Evolutionary conservation across 2,329 filamentous ascomycete genomes (phyloP).

Genomic region (Pestalotiopsis sp.): DNA sequence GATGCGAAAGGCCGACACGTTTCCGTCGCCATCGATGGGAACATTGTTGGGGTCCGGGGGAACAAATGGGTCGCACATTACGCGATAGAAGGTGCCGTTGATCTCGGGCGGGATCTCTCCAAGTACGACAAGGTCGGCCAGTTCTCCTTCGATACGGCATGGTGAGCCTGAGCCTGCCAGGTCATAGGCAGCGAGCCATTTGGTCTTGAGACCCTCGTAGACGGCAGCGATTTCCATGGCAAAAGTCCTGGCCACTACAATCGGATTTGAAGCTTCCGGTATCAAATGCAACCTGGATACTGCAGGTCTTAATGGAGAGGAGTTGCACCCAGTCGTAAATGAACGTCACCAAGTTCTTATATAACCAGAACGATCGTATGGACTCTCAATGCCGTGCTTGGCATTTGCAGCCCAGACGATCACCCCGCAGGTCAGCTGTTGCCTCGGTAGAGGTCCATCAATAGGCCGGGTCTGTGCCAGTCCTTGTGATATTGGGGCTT

Average conservation of each 20-base stretch:
- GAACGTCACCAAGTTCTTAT: background rate
- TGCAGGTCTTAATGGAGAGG: background rate
- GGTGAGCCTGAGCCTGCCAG: background rate
- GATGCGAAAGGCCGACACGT: conserved; percentile 34
- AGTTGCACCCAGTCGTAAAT: background rate
- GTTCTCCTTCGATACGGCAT: conserved; percentile 17
- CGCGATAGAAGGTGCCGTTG: conserved; percentile 34
- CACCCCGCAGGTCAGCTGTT: background rate
- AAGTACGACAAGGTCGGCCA: conserved; percentile 23
- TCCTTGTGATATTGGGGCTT: background rate
- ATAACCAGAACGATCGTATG: background rate
- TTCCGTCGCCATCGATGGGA: conserved; percentile 38
- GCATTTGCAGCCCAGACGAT: background rate
- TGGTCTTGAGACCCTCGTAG: background rate
- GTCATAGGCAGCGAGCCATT: background rate
- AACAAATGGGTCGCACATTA: conserved; percentile 42
- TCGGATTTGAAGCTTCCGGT: background rate
- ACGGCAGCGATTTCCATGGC: background rate
- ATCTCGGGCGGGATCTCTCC: conserved; percentile 30
- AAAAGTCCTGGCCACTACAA: too few relatives aligned
- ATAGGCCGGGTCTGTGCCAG: background rate
- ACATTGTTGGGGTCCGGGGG: conserved; percentile 34
- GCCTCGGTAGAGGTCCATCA: background rate
- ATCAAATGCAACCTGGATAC: background rate
- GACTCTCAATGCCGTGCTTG: background rate